These are phyloP conservation scores for Macrophomina pseudophaseolina DNA, from an alignment of 2,329 filamentous ascomycete species.

Conservation along the genomic window DNA sequence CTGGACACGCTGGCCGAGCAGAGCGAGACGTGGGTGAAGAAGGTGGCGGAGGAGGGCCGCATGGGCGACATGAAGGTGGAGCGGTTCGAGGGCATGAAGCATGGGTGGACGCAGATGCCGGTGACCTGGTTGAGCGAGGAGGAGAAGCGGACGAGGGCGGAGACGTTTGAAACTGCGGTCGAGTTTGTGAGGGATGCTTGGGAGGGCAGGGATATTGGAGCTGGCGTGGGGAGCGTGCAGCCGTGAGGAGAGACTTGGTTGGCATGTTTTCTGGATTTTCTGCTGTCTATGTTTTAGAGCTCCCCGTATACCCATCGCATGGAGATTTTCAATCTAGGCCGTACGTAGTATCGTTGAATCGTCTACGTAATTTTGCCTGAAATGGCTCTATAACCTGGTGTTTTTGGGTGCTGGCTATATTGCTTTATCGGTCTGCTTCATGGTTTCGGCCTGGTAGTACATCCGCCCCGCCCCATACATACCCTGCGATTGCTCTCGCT, in stretches of 20 bases:
- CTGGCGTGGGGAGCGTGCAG: neutral
- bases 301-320: neutral
- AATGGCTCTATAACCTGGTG: too few species aligned
- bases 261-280: neutral
- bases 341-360: neutral
- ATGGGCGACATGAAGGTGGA: constrained; percentile 36
- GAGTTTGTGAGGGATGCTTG: constrained; percentile 46
- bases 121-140: constrained; percentile 44
- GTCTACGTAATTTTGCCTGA: too few species aligned
- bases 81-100: constrained; percentile 39
- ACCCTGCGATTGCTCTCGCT: too few species aligned
- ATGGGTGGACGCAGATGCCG: constrained; percentile 50
- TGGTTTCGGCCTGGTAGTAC: too few species aligned
- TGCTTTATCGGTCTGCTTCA: too few species aligned
- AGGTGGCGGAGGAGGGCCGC: constrained; percentile 38
- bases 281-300: neutral
- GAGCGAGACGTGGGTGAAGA: constrained; percentile 50
- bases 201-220: constrained; percentile 30
- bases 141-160: constrained; percentile 42
- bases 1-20: constrained; percentile 49
- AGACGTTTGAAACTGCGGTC: constrained; percentile 43
- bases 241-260: neutral
- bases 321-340: neutral
- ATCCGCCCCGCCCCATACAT: too few species aligned
- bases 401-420: too few species aligned